Evolutionary conservation across 169 alveolate species (phyloP).

Genomic region (Prorocentrum cordatum): DNA sequence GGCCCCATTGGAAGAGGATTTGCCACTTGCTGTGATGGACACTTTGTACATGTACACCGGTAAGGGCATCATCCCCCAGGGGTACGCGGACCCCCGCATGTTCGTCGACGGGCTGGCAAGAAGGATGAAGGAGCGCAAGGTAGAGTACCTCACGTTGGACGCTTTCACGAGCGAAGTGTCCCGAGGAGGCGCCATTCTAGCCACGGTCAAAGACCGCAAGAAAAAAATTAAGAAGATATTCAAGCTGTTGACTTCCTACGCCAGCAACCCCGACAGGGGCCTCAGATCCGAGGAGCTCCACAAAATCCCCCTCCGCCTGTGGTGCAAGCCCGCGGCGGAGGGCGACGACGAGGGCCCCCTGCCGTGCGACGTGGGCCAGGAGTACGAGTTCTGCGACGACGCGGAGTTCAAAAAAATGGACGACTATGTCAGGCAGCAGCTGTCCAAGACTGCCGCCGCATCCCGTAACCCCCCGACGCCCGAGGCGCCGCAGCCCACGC

Average conservation of each 20-base stretch:
- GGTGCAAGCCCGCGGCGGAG: constrained; percentile 54
- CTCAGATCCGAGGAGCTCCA: not conserved
- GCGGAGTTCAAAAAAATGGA: constrained; percentile 34
- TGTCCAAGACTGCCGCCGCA: too few species aligned
- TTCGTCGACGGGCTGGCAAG: too few species aligned
- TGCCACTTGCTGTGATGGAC: constrained; percentile 66
- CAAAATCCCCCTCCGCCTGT: not conserved
- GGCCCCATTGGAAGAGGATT: constrained; percentile 62
- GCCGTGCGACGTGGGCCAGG: constrained; percentile 20
- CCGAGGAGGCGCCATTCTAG: constrained; percentile 15
- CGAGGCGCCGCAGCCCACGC: too few species aligned
- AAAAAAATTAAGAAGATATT: constrained; percentile 1
- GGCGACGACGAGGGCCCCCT: constrained; percentile 57
- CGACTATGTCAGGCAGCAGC: not conserved
- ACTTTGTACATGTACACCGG: constrained; percentile 61
- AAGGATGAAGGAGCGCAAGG: too few species aligned
- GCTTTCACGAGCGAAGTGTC: constrained; percentile 25
- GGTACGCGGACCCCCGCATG: not conserved
- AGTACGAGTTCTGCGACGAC: constrained; percentile 24
- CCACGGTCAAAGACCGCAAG: not conserved
- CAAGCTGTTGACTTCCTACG: not conserved
- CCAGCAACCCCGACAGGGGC: not conserved
- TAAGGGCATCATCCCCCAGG: constrained; percentile 58
- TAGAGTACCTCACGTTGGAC: not conserved
- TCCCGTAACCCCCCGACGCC: too few species aligned